Conservation (phyloP, 179 eudicot species). For the Drosera spatulata region DNA sequence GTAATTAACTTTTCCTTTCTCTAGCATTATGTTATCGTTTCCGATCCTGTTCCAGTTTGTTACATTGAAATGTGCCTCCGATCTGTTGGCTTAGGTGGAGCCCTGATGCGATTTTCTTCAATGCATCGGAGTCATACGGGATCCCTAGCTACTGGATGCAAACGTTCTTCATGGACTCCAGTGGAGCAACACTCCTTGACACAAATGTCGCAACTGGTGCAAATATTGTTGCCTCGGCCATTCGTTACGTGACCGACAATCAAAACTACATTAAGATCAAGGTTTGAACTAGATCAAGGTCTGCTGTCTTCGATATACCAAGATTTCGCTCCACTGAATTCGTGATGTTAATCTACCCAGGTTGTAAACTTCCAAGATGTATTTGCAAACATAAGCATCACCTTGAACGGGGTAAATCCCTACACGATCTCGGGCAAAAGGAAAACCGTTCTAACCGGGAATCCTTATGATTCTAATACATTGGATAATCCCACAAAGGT, state of each 20-base stretch:
- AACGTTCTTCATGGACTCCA: constrained; percentile 28
- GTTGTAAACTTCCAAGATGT: constrained; percentile 20
- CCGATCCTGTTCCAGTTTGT: not conserved
- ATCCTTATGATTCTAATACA: too few species aligned
- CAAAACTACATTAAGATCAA: constrained; percentile 18
- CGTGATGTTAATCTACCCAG: constrained; percentile 4
- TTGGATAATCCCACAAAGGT: too few species aligned
- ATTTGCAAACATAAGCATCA: constrained; percentile 3
- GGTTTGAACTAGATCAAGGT: constrained; percentile 2
- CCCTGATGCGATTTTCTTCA: constrained; percentile 27
- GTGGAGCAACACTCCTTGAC: constrained; percentile 23
- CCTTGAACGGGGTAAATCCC: constrained; percentile 12
- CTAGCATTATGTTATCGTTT: not conserved
- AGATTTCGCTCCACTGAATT: not conserved
- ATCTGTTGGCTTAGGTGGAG: constrained; percentile 15
- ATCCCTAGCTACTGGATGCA: constrained; percentile 36
- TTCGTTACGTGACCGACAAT: constrained; percentile 14
- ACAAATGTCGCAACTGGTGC: constrained; percentile 3
- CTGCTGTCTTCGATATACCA: not conserved
- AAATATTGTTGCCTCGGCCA: constrained; percentile 17
- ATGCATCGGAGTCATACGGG: constrained; percentile 17
- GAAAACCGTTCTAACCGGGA: too few species aligned
- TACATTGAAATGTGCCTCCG: not conserved
- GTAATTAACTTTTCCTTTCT: constrained; percentile 36
- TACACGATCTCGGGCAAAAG: constrained; percentile 2